Evolutionary conservation across 108 stramenopile species (phyloP), one percentile per base, ranked within the genome.

Genomic region (Bacterosira constricta): DNA sequence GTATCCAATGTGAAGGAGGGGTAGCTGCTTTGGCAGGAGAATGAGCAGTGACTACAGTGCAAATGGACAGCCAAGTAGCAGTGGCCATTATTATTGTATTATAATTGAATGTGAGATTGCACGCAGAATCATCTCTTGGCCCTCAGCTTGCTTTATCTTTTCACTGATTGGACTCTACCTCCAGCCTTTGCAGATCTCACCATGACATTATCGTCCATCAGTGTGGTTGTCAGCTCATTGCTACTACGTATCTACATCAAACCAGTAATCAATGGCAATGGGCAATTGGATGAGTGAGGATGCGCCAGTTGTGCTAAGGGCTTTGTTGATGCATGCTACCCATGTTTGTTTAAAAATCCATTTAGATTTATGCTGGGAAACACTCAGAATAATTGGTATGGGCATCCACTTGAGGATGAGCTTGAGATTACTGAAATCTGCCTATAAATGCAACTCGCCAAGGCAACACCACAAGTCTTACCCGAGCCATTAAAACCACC

Each of bases 121-220:
- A n/a, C n/a, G n/a, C n/a, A n/a, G n/a, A n/a, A n/a, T n/a, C n/a
- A n/a, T n/a, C n/a, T n/a, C n/a, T n/a, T n/a, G n/a, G n/a, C n/a
- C n/a, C n/a, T n/a, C n/a, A n/a, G n/a, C n/a, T 79, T 88, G 1
- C 75, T 97, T 18, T 98, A 87, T 75, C 97, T 97, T n/a, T 66
- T 85, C 56, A 80, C 93, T 10, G 83, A 86, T 31, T 68, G 77
- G 63, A 59, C 83, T 26, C 71, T 98, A 11, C 97, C 96, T 12
- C 96, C 97, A 3, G 91, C 90, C 27, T 86, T 94, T 56, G 97
- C 97, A 15, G 97, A 90, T 20, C 65, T 96, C 10, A 89, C 91
- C 44, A 97, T 98, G 96, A 93, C 94, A 46, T 83, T 96, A 51
- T 87, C 86, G 63, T 92, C 91, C 10, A 85, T 92, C 25, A 92